These are phyloP conservation scores for Metschnikowia lochheadii DNA, from an alignment of 805 yeast genomes.

Conservation along the genomic window DNA sequence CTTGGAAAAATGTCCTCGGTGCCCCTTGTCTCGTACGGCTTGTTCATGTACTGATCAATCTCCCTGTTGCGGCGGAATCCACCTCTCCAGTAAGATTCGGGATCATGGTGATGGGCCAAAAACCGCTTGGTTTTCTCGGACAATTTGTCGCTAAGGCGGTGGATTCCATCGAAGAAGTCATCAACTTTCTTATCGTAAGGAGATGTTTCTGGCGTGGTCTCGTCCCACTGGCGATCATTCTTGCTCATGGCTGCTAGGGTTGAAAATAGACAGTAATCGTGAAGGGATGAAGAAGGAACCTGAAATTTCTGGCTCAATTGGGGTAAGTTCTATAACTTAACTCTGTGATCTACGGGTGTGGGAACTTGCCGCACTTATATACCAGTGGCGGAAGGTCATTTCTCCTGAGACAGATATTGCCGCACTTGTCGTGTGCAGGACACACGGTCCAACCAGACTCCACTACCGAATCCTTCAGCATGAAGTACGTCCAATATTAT, in stretches of 20 bases:
- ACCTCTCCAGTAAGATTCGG: conserved; percentile 1
- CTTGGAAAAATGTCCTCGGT: not conserved
- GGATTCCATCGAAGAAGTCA: conserved; percentile 21
- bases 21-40: conserved; percentile 21
- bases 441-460: not conserved
- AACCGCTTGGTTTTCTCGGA: conserved; percentile 22
- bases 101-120: conserved; percentile 4
- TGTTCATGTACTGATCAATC: conserved; percentile 18
- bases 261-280: not conserved
- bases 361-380: conserved; percentile 2
- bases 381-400: conserved; percentile 2
- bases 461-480: no score
- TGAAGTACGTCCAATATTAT: no score
- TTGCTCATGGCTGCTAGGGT: not conserved
- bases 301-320: not conserved
- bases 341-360: no score
- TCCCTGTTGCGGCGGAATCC: not conserved
- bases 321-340: not conserved
- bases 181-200: conserved; percentile 23
- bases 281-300: not conserved
- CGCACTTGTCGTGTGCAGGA: conserved; percentile 1
- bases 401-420: not conserved
- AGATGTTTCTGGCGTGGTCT: conserved; percentile 7
- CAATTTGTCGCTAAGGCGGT: conserved; percentile 24
- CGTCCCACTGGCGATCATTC: not conserved